Evolutionary conservation across 225 moss, liverwort and hornwort genomes (phyloP), one percentile per base, ranked within the genome.

Genomic region (Ulota crispa): DNA sequence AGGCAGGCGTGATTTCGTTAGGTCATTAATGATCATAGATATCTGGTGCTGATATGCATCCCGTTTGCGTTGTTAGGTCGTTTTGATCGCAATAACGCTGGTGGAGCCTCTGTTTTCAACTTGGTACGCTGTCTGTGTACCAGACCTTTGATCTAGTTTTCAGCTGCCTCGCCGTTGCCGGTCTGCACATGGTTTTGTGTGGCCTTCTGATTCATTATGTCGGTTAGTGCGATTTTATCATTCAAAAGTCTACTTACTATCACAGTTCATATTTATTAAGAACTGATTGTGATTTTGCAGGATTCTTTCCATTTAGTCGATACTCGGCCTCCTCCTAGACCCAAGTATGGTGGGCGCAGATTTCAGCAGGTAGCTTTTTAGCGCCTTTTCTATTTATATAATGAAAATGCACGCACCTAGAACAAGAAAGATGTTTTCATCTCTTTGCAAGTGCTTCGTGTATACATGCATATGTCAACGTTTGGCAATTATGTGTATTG

Each of bases 221-320:
- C 28, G 7, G 30, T 56, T 26, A 47, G 28, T 77, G 68, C 47
- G 24, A 39, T 37, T 52, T 4, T 19, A 1, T n/a, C 3, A 15
- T 27, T 15, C 0, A 1, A 1, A 23, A 32, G 4, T 61, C 4
- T 41, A 13, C 8, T 2, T 12, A 4, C 28, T 8, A 11, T 13
- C 34, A 60, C 8, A 52, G 26, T 21, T 76, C 28, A 31, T 37
- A 26, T 68, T n/a, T 73, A 2, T 53, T 68, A 63, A 83, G 15
- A 19, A 64, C 3, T 63, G 50, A 15, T 68, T 75, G 36, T 83
- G 3, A 21, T 53, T 63, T 54, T 80, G 71, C 92, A 96, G 95
- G 96, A 99, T 83, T 95, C 95, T 0, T 99, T 99, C 62, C 98
- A 99, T 89, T 85, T 99, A 70, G 98, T 99, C 26, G 98, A 99